phyloP scores from a whole-genome alignment of 345 rosid genomes.

The Clausena lansium region DNA sequence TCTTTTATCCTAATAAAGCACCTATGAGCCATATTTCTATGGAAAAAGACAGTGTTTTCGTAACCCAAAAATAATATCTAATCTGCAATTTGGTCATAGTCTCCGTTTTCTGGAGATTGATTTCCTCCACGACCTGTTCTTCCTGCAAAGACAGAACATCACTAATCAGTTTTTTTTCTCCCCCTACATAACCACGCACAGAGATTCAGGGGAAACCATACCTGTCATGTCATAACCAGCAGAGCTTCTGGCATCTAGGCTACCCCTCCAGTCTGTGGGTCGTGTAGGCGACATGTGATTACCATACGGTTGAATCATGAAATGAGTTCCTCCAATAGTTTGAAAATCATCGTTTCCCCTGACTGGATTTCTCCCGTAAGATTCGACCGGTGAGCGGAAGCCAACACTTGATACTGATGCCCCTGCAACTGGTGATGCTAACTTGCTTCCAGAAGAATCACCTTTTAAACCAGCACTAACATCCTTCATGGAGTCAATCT shows the following conservation, averaged over 20 bases:
- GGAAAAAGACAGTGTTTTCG: not conserved
- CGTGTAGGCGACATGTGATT: slow-evolving; percentile 41
- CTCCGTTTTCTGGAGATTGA: slow-evolving; percentile 67
- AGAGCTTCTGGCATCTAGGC: slow-evolving; percentile 37
- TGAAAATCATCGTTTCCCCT: slow-evolving; percentile 44
- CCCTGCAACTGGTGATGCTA: slow-evolving; percentile 55
- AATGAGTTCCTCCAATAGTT: slow-evolving; percentile 47
- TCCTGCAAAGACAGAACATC: slow-evolving; percentile 37
- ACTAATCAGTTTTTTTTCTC: slow-evolving; percentile 8
- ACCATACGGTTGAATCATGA: slow-evolving; percentile 49
- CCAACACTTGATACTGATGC: slow-evolving; percentile 38
- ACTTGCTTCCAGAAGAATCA: slow-evolving; percentile 49
- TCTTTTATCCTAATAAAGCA: slow-evolving; percentile 21
- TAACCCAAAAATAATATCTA: slow-evolving; percentile 25
- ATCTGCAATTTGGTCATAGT: slow-evolving; percentile 45
- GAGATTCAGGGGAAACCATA: slow-evolving; percentile 10
- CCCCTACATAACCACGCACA: not conserved
- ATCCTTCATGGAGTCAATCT: slow-evolving; percentile 54
- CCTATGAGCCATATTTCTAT: slow-evolving; percentile 12
- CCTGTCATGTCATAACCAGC: slow-evolving; percentile 56
- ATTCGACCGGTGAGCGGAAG: slow-evolving; percentile 45
- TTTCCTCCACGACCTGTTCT: slow-evolving; percentile 39
- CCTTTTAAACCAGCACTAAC: slow-evolving; percentile 37
- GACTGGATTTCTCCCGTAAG: slow-evolving; percentile 46
- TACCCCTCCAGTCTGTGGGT: slow-evolving; percentile 49